phyloP scores from a whole-genome alignment of 1,139 yeast species.

The Arxiozyma telluris region DNA sequence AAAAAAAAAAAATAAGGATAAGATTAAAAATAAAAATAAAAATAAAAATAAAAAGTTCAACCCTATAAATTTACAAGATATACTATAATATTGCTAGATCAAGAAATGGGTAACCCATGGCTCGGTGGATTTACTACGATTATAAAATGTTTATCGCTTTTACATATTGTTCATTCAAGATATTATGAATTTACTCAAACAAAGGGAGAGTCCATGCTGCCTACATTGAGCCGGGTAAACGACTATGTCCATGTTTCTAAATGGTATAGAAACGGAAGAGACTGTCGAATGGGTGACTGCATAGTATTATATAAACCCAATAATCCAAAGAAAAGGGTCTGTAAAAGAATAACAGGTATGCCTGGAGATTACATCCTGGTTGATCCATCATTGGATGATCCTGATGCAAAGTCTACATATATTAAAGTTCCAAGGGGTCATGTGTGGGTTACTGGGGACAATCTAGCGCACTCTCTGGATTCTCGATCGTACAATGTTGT shows the following conservation, averaged over 20 bases:
- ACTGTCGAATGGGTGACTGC: constrained; percentile 70
- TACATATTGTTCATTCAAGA: constrained; percentile 58
- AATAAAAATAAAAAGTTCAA: too few species aligned
- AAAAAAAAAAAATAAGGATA: too few species aligned
- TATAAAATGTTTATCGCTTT: constrained; percentile 36
- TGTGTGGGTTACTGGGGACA: constrained; percentile 96
- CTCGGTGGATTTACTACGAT: neutral
- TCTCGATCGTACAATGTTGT: constrained; percentile 80
- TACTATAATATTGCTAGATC: too few species aligned
- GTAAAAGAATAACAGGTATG: constrained; percentile 91
- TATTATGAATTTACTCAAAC: constrained; percentile 75
- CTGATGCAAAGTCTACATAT: constrained; percentile 42
- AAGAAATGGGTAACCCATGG: neutral
- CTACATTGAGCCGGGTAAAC: constrained; percentile 64
- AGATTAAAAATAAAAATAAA: too few species aligned
- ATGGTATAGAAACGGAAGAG: constrained; percentile 38
- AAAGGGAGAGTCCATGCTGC: constrained; percentile 90
- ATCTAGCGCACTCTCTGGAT: constrained; percentile 79
- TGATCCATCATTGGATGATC: constrained; percentile 57
- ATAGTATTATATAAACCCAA: constrained; percentile 87
- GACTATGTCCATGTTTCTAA: constrained; percentile 81
- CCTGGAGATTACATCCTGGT: constrained; percentile 79
- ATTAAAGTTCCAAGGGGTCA: constrained; percentile 80
- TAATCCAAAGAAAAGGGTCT: constrained; percentile 75
- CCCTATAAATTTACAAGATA: too few species aligned